A percentile compares a stretch with the other conserved stretches of the same genome.
Evolutionary conservation across 2,329 filamentous ascomycete species (phyloP).

Genomic region (Colletotrichum sp.): DNA sequence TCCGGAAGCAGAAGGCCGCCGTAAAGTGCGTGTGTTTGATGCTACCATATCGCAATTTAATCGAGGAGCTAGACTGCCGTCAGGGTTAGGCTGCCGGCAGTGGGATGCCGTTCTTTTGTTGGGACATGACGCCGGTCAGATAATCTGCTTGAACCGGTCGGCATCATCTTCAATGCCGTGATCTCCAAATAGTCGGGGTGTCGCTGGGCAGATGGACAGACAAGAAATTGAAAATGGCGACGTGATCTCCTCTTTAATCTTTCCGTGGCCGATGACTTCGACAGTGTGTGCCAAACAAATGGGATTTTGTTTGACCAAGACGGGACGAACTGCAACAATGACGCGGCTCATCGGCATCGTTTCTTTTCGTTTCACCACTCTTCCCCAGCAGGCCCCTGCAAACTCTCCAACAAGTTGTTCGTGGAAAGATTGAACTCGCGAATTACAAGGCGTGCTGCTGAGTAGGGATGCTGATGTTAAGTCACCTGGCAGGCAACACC

Average conservation of each 20-base stretch:
- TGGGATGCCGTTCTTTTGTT: not conserved
- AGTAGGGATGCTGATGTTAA: not conserved
- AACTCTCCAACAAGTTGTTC: not conserved
- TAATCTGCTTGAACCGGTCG: not conserved
- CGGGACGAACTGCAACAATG: not conserved
- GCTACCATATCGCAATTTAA: not conserved
- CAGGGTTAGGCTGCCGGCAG: not conserved
- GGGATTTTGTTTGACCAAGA: not conserved
- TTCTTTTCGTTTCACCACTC: conserved; percentile 10
- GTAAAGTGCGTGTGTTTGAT: not conserved
- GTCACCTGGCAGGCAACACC: not conserved
- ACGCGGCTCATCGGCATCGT: conserved; percentile 2
- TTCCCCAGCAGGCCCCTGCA: not conserved
- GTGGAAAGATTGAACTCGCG: not conserved
- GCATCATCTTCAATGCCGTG: not conserved
- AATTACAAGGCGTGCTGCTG: not conserved
- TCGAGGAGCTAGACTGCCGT: not conserved
- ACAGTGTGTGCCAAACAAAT: not conserved
- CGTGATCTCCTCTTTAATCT: not conserved
- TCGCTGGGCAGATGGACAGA: not conserved
- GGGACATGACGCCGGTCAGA: not conserved
- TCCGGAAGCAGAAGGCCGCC: not conserved
- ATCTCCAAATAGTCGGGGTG: not conserved
- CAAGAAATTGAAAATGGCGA: not conserved
- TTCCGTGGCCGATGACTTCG: not conserved